phyloP scores from a whole-genome alignment of 2,329 filamentous ascomycete species.

The Alternaria dauci region DNA sequence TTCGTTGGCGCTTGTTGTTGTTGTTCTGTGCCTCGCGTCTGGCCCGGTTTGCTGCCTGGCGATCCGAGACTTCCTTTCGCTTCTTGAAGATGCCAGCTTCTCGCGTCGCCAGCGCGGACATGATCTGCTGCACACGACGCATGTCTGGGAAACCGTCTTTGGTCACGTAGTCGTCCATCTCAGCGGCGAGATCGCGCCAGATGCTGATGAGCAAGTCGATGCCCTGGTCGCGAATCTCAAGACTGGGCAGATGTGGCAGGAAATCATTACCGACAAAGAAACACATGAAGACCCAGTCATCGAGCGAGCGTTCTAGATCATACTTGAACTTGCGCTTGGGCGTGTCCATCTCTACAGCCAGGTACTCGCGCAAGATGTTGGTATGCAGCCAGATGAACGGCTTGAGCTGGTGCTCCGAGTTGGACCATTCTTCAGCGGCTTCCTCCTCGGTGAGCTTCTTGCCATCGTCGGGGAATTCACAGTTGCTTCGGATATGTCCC shows the following conservation, averaged over 20 bases:
- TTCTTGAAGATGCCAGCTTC: constrained; percentile 93
- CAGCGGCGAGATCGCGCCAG: constrained; percentile 89
- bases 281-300: constrained; percentile 99
- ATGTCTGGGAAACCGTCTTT: constrained; percentile 94
- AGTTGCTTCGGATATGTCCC: constrained; percentile 88
- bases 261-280: constrained; percentile 99
- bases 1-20: constrained; percentile 37
- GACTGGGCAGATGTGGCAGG: constrained; percentile 92
- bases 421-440: constrained; percentile 59
- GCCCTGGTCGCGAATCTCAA: constrained; percentile 96
- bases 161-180: constrained; percentile 95
- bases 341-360: constrained; percentile 87
- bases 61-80: constrained; percentile 84
- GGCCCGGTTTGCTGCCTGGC: constrained; percentile 74
- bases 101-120: constrained; percentile 87
- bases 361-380: constrained; percentile 87
- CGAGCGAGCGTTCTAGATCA: constrained; percentile 90
- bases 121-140: constrained; percentile 83
- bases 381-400: constrained; percentile 99
- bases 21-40: constrained; percentile 60
- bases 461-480: constrained; percentile 61
- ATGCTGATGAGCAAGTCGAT: constrained; percentile 97
- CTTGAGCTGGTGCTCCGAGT: constrained; percentile 66
- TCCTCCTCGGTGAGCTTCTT: constrained; percentile 82
- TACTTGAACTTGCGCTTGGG: constrained; percentile 85